phyloP scores from a whole-genome alignment of 75 land plant species.

The Picea glauca region DNA sequence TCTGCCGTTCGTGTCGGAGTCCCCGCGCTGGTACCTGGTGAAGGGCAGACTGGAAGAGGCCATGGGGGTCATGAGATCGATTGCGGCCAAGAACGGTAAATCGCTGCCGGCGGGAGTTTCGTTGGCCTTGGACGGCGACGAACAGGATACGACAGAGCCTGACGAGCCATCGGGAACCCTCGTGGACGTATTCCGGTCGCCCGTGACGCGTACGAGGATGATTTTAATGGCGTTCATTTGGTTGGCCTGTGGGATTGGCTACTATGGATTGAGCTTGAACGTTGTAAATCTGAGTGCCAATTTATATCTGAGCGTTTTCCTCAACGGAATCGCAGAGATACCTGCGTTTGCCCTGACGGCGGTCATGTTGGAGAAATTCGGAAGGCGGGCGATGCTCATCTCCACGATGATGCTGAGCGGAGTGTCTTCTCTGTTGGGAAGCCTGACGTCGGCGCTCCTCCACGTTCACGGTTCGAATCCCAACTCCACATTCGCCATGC shows the following conservation, averaged over 20 bases:
- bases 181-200: constrained; percentile 13
- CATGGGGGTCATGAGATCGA: constrained; percentile 18
- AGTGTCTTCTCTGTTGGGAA: constrained; percentile 49
- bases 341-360: constrained; percentile 35
- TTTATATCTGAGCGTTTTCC: constrained; percentile 29
- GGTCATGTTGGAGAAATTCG: constrained; percentile 19
- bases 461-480: neutral
- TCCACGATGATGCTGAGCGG: constrained; percentile 67
- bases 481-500: neutral
- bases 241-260: constrained; percentile 32
- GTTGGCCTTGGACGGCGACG: constrained; percentile 27
- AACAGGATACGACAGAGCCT: neutral
- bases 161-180: neutral
- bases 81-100: constrained; percentile 35
- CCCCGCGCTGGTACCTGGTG: constrained; percentile 41
- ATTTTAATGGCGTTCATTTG: constrained; percentile 22
- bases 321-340: constrained; percentile 44
- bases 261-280: constrained; percentile 47
- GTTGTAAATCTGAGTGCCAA: constrained; percentile 29
- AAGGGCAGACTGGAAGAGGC: constrained; percentile 31
- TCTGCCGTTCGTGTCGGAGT: constrained; percentile 43
- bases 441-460: constrained; percentile 16
- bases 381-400: constrained; percentile 16
- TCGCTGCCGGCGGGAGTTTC: constrained; percentile 15
- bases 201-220: constrained; percentile 24